Evolutionary conservation across 139 green algal species (phyloP), one percentile per base, ranked within the genome.

Genomic region (Chlamydomonas sphaeroides): DNA sequence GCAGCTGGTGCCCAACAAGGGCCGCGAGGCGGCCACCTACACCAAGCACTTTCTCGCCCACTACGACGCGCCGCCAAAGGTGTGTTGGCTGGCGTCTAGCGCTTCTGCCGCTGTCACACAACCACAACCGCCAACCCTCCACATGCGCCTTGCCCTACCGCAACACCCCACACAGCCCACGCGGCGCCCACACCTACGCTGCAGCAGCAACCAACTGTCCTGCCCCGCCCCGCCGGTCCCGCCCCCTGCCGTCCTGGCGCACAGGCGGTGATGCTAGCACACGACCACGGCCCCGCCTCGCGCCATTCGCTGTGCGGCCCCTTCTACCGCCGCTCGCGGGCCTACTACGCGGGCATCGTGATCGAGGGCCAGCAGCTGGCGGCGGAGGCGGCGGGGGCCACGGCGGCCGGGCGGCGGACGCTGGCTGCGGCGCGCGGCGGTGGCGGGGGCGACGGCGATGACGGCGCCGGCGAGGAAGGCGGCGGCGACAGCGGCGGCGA

Each of bases 221-320:
- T 30, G 33, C 42, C 10, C 26, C 32, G 51, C 36, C 21, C 49
- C 49, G 2, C 41, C 59, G n/a, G n/a, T n/a, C n/a, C n/a, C n/a
- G n/a, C n/a, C n/a, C n/a, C n/a, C n/a, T n/a, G n/a, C n/a, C n/a
- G n/a, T n/a, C n/a, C n/a, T n/a, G n/a, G n/a, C 71, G 7, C 36
- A 11, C 72, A 80, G 53, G 79, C 79, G 2, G 38, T 85, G 14
- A 36, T 77, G 41, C 68, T 85, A 4, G 51, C 61, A 1, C 79
- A 85, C 69, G 79, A 85, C 41, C 79, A 85, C 57, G 79, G 79
- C 53, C 79, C 79, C 53, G 66, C 69, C 67, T 85, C 79, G 28
- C 68, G 57, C 28, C 79, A 85, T 57, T 85, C 79, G 38, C 68
- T 85, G 79, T 85, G 79, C 32, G 79, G 79, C 38, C 79, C 79